Evolutionary conservation across 768 basidiomycete species (phyloP).

Genomic region (Phylloporus arenicola): DNA sequence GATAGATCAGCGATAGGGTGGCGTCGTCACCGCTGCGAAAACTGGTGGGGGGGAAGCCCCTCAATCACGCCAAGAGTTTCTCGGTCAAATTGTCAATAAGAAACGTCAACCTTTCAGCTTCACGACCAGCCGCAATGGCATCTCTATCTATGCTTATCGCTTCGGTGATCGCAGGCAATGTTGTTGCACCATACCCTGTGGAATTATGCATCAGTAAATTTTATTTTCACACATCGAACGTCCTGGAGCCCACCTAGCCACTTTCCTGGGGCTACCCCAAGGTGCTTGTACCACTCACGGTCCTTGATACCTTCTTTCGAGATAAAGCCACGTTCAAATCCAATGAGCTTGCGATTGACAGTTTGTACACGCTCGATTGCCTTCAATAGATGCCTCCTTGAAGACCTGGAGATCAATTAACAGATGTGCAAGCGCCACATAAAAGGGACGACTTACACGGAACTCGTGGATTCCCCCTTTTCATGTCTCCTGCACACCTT

Average conservation of each 20-base stretch:
- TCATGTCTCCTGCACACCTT: slow-evolving; percentile 17
- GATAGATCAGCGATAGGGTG: too few relatives aligned
- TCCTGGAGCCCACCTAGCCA: slow-evolving; percentile 56
- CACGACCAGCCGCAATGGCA: slow-evolving; percentile 50
- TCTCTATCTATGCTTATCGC: slow-evolving; percentile 69
- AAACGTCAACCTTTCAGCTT: slow-evolving; percentile 50
- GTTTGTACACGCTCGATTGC: slow-evolving; percentile 54
- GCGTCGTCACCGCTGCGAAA: too few relatives aligned
- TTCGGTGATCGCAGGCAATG: slow-evolving; percentile 77
- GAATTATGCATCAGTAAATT: slow-evolving; percentile 4
- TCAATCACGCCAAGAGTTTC: slow-evolving; percentile 14
- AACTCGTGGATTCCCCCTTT: slow-evolving; percentile 1
- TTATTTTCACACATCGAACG: neutral
- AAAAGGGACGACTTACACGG: neutral
- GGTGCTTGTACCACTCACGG: slow-evolving; percentile 83
- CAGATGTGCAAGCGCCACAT: neutral
- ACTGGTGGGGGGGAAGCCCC: too few relatives aligned
- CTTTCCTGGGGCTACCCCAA: slow-evolving; percentile 88
- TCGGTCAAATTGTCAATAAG: slow-evolving; percentile 50
- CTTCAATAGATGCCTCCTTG: slow-evolving; percentile 39
- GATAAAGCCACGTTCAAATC: slow-evolving; percentile 81
- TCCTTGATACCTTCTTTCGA: slow-evolving; percentile 71
- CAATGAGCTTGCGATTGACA: slow-evolving; percentile 61
- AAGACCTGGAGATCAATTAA: slow-evolving; percentile 16
- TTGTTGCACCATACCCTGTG: slow-evolving; percentile 80